Evolutionary conservation across 2,329 filamentous ascomycete species (phyloP), one percentile per base, ranked within the genome.

Genomic region (Colletotrichum sp.): DNA sequence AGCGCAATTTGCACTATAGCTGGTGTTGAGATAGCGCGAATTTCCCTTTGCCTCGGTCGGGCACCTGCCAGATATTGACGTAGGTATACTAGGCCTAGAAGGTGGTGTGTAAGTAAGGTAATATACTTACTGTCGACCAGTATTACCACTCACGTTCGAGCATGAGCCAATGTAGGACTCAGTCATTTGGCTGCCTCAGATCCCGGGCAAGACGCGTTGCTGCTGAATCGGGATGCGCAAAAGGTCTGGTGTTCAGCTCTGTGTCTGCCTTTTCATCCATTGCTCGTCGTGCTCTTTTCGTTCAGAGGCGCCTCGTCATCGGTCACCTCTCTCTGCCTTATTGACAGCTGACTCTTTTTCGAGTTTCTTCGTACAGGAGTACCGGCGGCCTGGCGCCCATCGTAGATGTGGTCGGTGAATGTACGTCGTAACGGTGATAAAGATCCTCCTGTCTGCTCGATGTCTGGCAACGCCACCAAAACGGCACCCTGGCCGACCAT

Each of bases 381-480:
- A 3, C 57, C 60, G 3, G 26, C 32, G 1, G 44, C 21, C 5
- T 34, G 21, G 7, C 44, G 5, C 15, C 73, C 70, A 6, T 76
- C 64, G 18, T 64, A 69, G 8, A 73, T 73, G 12, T 26, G 44
- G 6, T 69, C 73, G 8, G 26, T n/a, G 1, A 67, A 55, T 6
- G 64, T 36, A 4, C 44, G 63, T 49, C 32, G 62, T 6, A 76
- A 4, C 0, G 70, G 73, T 3, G 73, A 76, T 2, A 76, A 21
- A 2, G 73, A 73, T 0, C 73, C 73, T 3, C 65, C 71, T 5
- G 73, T 76, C n/a, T 73, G 70, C 57, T 76, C 73, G 5, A 76
- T 72, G 1, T 39, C 21, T 15, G 73, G 73, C 4, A 76, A 70
- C 12, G 49, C 49, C 16, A 24, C 39, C 26, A 8, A 2, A 8